Conservation (phyloP, 164 flowering plant species). For the Sextonia rubra region DNA sequence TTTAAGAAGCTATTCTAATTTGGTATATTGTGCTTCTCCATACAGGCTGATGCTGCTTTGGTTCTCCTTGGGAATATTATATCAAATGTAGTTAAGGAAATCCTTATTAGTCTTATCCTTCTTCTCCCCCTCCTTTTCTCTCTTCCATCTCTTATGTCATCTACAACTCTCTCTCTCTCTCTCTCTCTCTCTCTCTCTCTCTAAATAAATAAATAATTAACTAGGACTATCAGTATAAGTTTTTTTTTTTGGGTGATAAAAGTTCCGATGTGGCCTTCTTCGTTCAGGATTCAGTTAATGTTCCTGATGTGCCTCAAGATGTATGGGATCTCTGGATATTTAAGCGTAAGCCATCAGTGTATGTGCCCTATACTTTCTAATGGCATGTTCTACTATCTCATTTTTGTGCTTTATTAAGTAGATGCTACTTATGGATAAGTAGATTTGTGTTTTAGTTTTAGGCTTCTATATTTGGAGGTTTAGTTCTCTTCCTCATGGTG, state of each 20-base stretch:
- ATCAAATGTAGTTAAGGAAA: constrained; percentile 44
- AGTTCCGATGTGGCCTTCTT: constrained; percentile 3
- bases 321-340: constrained; percentile 82
- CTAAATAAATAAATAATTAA: background rate
- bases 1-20: constrained; percentile 1
- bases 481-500: background rate
- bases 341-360: constrained; percentile 62
- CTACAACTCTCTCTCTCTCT: background rate
- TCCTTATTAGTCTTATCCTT: background rate
- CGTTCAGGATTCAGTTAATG: constrained; percentile 46
- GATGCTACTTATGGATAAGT: background rate
- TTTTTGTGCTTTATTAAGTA: background rate
- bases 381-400: background rate
- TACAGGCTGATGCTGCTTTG: constrained; percentile 87
- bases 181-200: background rate
- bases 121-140: background rate
- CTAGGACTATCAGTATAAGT: background rate
- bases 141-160: background rate
- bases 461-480: background rate
- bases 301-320: constrained; percentile 60
- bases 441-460: background rate
- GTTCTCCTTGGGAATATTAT: constrained; percentile 64
- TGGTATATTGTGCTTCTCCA: constrained; percentile 4
- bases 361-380: constrained; percentile 25
- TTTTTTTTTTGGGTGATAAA: background rate